These are phyloP conservation scores for Trichosporon coremiiforme DNA, from an alignment of 1,284 basidiomycete genomes.

Conservation along the genomic window DNA sequence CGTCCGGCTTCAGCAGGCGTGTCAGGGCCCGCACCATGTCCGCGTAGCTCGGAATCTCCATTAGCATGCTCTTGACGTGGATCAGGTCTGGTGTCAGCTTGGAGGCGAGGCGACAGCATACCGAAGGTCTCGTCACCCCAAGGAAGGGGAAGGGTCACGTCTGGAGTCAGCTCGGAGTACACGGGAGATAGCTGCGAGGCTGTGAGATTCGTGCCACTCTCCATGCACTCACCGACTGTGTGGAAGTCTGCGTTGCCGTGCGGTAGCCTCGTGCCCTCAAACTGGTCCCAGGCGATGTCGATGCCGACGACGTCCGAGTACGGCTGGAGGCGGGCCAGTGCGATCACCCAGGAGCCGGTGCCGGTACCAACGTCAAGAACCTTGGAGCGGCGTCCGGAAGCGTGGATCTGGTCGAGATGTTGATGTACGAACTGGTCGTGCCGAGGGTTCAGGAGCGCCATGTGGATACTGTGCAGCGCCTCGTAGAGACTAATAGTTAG, in stretches of 20 bases:
- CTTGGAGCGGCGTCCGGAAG: conserved; percentile 39
- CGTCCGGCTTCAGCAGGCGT: conserved; percentile 42
- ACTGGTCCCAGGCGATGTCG: conserved; percentile 43
- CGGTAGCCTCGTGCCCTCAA: conserved; percentile 24
- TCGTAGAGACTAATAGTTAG: conserved; percentile 19
- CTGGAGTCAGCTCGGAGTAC: conserved; percentile 27
- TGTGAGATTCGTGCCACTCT: neutral
- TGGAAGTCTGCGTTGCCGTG: conserved; percentile 50
- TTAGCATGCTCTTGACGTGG: conserved; percentile 48
- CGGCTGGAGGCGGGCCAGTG: conserved; percentile 38
- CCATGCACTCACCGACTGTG: conserved; percentile 39
- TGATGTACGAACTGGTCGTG: conserved; percentile 35
- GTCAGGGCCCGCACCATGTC: conserved; percentile 45
- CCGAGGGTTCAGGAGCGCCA: conserved; percentile 37
- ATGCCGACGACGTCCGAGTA: conserved; percentile 46
- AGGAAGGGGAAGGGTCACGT: conserved; percentile 39
- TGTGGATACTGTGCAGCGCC: conserved; percentile 36
- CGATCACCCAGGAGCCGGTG: conserved; percentile 42
- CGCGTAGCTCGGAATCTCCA: conserved; percentile 44
- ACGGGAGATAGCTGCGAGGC: neutral
- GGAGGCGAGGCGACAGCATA: conserved; percentile 22
- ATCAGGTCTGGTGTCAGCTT: conserved; percentile 42
- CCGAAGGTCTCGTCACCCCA: conserved; percentile 40
- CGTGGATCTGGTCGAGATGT: conserved; percentile 41
- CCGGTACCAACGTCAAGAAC: conserved; percentile 48